Conservation (phyloP, 148 eudicot genomes). For the Cornus controversa region DNA sequence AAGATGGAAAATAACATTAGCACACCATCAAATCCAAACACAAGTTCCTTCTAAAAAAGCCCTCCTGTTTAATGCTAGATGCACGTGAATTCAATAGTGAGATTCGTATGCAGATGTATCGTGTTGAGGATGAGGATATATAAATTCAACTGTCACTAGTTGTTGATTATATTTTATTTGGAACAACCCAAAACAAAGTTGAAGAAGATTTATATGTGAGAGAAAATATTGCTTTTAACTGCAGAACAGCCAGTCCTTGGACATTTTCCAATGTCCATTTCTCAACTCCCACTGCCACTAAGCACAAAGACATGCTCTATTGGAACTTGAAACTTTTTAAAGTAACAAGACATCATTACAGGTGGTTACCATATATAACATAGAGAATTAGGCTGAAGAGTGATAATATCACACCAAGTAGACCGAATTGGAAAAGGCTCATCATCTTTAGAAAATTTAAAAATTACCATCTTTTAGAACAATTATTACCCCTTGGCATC, state of each 20-base stretch:
- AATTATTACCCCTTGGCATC: not conserved
- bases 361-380: constrained; percentile 7
- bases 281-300: constrained; percentile 8
- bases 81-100: not conserved
- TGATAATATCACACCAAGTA: too few relatives aligned
- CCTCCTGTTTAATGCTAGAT: not conserved
- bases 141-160: not conserved
- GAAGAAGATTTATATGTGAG: not conserved
- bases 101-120: not conserved
- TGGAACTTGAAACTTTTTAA: constrained; percentile 57
- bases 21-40: not conserved
- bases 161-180: not conserved
- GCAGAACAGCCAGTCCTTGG: not conserved
- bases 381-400: too few relatives aligned
- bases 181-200: not conserved
- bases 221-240: not conserved
- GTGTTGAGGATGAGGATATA: not conserved
- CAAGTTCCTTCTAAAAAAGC: not conserved
- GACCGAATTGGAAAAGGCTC: too few relatives aligned
- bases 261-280: constrained; percentile 24
- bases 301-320: constrained; percentile 30
- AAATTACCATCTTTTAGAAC: too few relatives aligned
- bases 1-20: not conserved
- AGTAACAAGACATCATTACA: constrained; percentile 23
- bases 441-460: too few relatives aligned